phyloP scores from a whole-genome alignment of 2,329 filamentous ascomycete genomes.

The Talaromyces sp. region DNA sequence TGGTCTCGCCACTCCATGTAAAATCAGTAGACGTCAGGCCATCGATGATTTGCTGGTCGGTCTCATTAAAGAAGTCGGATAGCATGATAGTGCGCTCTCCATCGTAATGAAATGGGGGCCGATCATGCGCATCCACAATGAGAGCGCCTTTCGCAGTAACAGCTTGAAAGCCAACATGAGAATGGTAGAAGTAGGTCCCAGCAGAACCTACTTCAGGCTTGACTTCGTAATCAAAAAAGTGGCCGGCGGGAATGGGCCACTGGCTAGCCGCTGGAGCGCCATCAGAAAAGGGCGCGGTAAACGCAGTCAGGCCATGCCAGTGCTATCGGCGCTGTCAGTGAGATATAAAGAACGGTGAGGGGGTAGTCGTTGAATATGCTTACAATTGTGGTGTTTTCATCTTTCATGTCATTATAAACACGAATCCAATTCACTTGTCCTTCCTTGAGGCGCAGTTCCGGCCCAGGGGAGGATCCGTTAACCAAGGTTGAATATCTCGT shows the following conservation, averaged over 20 bases:
- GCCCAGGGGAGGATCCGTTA: slow-evolving; percentile 46
- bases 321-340: slow-evolving; percentile 48
- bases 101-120: slow-evolving; percentile 62
- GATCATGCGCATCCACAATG: slow-evolving; percentile 57
- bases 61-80: slow-evolving; percentile 18
- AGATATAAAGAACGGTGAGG: not conserved
- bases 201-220: slow-evolving; percentile 55
- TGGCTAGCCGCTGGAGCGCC: slow-evolving; percentile 63
- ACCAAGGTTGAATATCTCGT: slow-evolving; percentile 3
- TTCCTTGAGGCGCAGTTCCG: slow-evolving; percentile 51
- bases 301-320: slow-evolving; percentile 67
- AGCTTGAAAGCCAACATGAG: slow-evolving; percentile 66
- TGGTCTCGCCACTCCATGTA: slow-evolving; percentile 62
- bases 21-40: slow-evolving; percentile 56
- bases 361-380: slow-evolving; percentile 10
- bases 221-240: slow-evolving; percentile 71
- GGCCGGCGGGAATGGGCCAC: slow-evolving; percentile 65
- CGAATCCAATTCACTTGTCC: slow-evolving; percentile 56
- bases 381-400: slow-evolving; percentile 62
- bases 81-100: slow-evolving; percentile 61
- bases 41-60: slow-evolving; percentile 46
- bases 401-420: slow-evolving; percentile 60
- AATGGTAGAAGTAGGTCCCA: slow-evolving; percentile 71
- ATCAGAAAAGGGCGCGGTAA: slow-evolving; percentile 65
- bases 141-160: slow-evolving; percentile 60